These are phyloP conservation scores for Logfia minima DNA, from an alignment of 129 eudicot genomes.

Conservation along the genomic window DNA sequence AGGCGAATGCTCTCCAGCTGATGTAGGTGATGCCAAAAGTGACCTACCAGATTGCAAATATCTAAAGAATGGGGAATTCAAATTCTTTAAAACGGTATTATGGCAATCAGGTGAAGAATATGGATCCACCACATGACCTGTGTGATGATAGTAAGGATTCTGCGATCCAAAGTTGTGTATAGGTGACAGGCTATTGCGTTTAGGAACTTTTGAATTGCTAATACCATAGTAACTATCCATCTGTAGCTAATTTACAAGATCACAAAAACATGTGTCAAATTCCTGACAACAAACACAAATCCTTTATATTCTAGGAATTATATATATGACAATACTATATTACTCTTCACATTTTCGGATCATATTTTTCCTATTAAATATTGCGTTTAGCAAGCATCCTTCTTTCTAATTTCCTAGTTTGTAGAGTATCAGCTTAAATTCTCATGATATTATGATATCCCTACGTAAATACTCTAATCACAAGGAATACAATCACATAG, in stretches of 20 bases:
- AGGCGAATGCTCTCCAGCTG: slow-evolving; percentile 22
- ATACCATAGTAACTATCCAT: slow-evolving; percentile 43
- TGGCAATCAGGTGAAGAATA: slow-evolving; percentile 44
- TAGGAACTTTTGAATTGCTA: slow-evolving; percentile 36
- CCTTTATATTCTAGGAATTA: not conserved
- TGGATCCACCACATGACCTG: slow-evolving; percentile 41
- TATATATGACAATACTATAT: not conserved
- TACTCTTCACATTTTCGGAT: not conserved
- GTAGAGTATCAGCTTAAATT: not conserved
- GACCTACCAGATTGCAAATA: slow-evolving; percentile 32
- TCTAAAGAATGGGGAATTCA: slow-evolving; percentile 36
- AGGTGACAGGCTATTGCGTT: slow-evolving; percentile 42
- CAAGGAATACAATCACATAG: not conserved
- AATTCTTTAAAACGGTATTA: slow-evolving; percentile 21
- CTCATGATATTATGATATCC: not conserved
- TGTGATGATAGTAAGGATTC: slow-evolving; percentile 29
- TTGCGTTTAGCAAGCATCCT: not conserved
- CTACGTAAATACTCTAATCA: not conserved
- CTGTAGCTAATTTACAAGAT: slow-evolving; percentile 23
- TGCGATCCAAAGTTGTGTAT: slow-evolving; percentile 24
- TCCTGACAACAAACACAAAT: slow-evolving; percentile 2
- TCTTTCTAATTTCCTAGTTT: not conserved
- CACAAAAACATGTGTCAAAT: not conserved
- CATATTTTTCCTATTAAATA: not conserved
- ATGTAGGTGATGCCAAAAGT: slow-evolving; percentile 6